phyloP scores from a whole-genome alignment of 352 stramenopile species.

The Globisporangium uncinulatum region DNA sequence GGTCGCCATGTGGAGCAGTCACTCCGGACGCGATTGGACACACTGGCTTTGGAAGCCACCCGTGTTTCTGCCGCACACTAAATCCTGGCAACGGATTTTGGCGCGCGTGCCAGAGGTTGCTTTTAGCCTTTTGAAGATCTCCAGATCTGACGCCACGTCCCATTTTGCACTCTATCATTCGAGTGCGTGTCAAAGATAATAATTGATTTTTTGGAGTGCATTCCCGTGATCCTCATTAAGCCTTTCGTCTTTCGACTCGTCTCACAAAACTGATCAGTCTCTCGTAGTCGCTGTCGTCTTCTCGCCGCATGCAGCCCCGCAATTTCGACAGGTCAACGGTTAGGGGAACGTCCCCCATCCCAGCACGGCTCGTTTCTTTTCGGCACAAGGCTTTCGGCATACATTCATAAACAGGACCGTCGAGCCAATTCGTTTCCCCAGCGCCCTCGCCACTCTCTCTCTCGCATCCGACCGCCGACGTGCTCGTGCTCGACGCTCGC shows the following conservation, averaged over 20 bases:
- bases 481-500: too few species aligned
- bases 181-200: background rate
- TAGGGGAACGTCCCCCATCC: slow-evolving; percentile 2
- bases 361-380: slow-evolving; percentile 2
- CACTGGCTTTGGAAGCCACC: too few species aligned
- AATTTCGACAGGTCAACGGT: background rate
- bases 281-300: background rate
- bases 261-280: background rate
- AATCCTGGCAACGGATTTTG: too few species aligned
- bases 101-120: background rate
- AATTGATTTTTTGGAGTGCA: background rate
- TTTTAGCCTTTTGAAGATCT: background rate
- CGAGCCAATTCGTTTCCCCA: background rate
- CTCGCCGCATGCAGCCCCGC: background rate
- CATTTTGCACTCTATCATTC: background rate
- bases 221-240: background rate
- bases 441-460: background rate
- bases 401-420: background rate
- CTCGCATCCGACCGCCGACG: background rate
- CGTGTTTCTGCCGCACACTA: too few species aligned
- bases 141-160: background rate
- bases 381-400: background rate
- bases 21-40: too few species aligned
- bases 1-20: too few species aligned
- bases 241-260: background rate